Percentiles rank a stretch among this genome's conserved stretches.
phyloP scores from a whole-genome alignment of 495 filamentous ascomycete genomes.

The Ramalina peruviana region DNA sequence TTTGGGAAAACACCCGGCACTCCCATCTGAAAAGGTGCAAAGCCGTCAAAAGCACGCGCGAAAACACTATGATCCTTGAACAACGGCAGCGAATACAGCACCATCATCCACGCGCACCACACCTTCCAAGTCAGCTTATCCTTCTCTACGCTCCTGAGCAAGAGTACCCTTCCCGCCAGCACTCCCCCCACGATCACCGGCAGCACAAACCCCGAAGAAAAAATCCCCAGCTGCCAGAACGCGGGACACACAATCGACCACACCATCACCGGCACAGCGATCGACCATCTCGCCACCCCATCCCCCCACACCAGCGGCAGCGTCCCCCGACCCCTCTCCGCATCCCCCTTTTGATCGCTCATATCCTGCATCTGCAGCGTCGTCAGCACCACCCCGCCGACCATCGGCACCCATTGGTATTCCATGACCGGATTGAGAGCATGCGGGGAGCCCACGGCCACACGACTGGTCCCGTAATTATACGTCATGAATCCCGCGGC shows the following conservation, averaged over 20 bases:
- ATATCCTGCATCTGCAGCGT: slow-evolving; percentile 41
- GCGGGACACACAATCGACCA: slow-evolving; percentile 24
- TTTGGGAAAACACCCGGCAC: no score
- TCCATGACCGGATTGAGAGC: not conserved
- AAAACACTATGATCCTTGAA: not conserved
- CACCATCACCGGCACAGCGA: slow-evolving; percentile 21
- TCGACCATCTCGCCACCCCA: slow-evolving; percentile 20
- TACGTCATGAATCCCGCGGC: slow-evolving; percentile 26
- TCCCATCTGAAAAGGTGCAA: no score
- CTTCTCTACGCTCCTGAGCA: not conserved
- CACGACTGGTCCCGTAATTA: slow-evolving; percentile 19
- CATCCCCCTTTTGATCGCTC: slow-evolving; percentile 32
- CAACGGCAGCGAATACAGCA: not conserved
- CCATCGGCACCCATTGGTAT: not conserved
- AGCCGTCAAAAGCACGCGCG: no score
- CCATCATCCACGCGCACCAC: not conserved
- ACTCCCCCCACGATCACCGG: not conserved
- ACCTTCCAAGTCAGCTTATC: not conserved
- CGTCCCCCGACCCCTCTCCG: slow-evolving; percentile 23
- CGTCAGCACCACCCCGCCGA: slow-evolving; percentile 24
- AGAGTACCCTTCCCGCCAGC: not conserved
- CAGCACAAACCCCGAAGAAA: not conserved
- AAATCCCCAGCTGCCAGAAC: slow-evolving; percentile 6
- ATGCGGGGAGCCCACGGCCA: slow-evolving; percentile 7
- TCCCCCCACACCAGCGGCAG: slow-evolving; percentile 30